Conservation (phyloP, 768 basidiomycete genomes). For the Leccinum uliginosum region DNA sequence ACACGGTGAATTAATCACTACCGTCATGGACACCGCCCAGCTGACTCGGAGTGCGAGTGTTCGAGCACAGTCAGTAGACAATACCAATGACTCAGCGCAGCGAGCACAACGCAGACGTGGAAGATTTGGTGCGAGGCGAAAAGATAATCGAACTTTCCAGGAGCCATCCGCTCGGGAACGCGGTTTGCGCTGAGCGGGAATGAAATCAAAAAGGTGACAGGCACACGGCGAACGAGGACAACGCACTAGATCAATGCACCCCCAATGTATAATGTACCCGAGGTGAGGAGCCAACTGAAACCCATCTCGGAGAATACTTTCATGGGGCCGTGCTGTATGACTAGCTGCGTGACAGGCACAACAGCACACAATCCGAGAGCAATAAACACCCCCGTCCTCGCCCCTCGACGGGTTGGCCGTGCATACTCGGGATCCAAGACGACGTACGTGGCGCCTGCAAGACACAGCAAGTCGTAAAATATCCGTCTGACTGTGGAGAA, state of each 20-base stretch:
- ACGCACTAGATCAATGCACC: conserved; percentile 84
- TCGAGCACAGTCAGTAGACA: conserved; percentile 53
- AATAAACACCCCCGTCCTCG: conserved; percentile 77
- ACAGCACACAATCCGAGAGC: conserved; percentile 67
- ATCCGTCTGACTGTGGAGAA: background rate
- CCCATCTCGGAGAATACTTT: conserved; percentile 61
- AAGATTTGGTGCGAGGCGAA: conserved; percentile 88
- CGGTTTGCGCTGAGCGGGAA: conserved; percentile 68
- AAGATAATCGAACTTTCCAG: conserved; percentile 77
- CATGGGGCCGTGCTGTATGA: conserved; percentile 53
- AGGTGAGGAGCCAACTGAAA: conserved; percentile 62
- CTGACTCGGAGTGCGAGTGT: conserved; percentile 45
- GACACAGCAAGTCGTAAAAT: conserved; percentile 1
- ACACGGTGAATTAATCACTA: conserved; percentile 23
- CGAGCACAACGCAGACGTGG: conserved; percentile 73
- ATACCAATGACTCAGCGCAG: conserved; percentile 63
- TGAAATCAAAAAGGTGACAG: conserved; percentile 26
- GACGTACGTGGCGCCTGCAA: conserved; percentile 61
- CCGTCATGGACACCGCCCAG: conserved; percentile 17
- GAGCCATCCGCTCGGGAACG: conserved; percentile 69
- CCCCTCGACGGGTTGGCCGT: conserved; percentile 68
- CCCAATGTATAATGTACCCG: conserved; percentile 69
- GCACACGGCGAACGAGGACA: conserved; percentile 28
- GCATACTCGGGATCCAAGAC: conserved; percentile 77
- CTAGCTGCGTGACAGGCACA: conserved; percentile 64